phyloP scores from a whole-genome alignment of 371 early-diverging fungal genomes.

The Mortierella sp. region DNA sequence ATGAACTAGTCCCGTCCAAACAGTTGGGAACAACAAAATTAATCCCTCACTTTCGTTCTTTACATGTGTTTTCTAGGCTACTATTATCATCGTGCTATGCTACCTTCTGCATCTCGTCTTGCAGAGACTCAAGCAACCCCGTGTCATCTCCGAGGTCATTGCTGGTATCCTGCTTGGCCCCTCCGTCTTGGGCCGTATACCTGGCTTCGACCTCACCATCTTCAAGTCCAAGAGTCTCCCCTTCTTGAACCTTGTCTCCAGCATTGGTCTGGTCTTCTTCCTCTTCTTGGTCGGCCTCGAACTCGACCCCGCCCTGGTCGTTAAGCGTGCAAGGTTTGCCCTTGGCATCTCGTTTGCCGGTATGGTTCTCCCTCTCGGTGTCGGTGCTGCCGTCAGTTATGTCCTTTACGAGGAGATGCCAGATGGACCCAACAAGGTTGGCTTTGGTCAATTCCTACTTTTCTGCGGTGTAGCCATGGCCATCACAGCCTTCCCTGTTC shows the following conservation, averaged over 20 bases:
- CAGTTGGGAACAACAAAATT: neutral
- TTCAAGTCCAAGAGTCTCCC: constrained; percentile 77
- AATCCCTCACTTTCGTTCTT: neutral
- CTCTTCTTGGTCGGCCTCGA: constrained; percentile 92
- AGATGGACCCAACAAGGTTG: constrained; percentile 52
- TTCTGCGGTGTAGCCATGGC: constrained; percentile 93
- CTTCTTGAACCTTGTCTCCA: constrained; percentile 82
- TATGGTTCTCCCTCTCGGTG: constrained; percentile 82
- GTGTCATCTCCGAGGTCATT: constrained; percentile 84
- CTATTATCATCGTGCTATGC: constrained; percentile 76
- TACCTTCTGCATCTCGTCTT: constrained; percentile 73
- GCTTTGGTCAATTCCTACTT: constrained; percentile 79
- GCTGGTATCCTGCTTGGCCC: constrained; percentile 87
- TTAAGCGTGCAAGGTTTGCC: constrained; percentile 61
- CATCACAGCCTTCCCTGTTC: constrained; percentile 94
- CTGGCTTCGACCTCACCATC: constrained; percentile 70
- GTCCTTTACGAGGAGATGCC: constrained; percentile 72
- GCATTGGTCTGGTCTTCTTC: constrained; percentile 91
- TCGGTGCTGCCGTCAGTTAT: constrained; percentile 79
- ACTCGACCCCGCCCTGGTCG: constrained; percentile 71
- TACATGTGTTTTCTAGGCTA: constrained; percentile 57
- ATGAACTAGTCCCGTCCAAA: neutral
- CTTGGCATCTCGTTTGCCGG: constrained; percentile 76
- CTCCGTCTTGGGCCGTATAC: constrained; percentile 81
- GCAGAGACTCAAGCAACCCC: constrained; percentile 74